Conservation (phyloP, 2,329 filamentous ascomycete genomes). For the Blastomyces parvus region DNA sequence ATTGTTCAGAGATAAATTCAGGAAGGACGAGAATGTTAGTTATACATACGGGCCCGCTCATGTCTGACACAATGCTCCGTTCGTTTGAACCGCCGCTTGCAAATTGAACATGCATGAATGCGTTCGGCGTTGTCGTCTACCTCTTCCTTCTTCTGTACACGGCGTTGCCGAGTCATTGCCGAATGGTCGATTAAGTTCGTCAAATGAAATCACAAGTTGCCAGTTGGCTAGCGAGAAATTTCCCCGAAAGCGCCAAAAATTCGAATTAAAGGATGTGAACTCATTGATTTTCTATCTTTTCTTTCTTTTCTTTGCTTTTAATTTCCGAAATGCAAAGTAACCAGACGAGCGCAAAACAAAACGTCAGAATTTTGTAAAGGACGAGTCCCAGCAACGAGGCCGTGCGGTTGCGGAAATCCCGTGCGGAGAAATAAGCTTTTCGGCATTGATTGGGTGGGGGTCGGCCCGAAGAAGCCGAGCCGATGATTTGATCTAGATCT, state of each 20-base stretch:
- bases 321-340: too few species aligned
- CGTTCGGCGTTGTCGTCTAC: not conserved
- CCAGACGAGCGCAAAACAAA: too few species aligned
- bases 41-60: conserved; percentile 24
- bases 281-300: too few species aligned
- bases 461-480: conserved; percentile 4
- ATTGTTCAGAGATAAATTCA: not conserved
- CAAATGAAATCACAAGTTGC: not conserved
- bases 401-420: too few species aligned
- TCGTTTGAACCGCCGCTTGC: conserved; percentile 26
- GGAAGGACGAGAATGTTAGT: not conserved
- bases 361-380: too few species aligned
- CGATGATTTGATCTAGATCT: not conserved
- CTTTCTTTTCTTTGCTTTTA: too few species aligned
- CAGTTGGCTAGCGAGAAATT: not conserved
- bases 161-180: not conserved
- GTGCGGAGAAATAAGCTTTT: conserved; percentile 6
- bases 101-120: conserved; percentile 20
- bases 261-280: too few species aligned
- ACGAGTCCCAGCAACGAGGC: too few species aligned
- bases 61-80: conserved; percentile 29
- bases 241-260: not conserved
- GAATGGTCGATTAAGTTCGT: not conserved
- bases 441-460: not conserved
- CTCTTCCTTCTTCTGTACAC: not conserved